phyloP scores from a whole-genome alignment of 2,329 filamentous ascomycete species.

The Colletotrichum tofieldiae region DNA sequence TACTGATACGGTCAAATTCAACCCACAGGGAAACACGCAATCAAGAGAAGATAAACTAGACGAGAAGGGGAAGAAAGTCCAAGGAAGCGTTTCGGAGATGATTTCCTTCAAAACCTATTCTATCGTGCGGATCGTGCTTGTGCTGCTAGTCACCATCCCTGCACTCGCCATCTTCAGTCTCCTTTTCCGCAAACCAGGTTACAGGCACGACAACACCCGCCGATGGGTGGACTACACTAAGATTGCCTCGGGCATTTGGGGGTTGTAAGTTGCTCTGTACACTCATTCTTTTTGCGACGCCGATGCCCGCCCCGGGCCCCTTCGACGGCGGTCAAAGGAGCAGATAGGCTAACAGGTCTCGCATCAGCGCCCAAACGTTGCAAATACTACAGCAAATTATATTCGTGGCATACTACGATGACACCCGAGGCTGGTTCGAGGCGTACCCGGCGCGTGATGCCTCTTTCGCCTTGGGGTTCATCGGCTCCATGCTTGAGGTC shows the following conservation, averaged over 20 bases:
- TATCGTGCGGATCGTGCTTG: not conserved
- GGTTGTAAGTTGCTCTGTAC: not conserved
- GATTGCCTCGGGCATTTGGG: slow-evolving; percentile 2
- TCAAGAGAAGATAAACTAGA: not conserved
- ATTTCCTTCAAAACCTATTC: no score
- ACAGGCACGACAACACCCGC: slow-evolving; percentile 19
- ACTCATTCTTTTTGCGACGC: no score
- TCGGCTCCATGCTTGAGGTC: not conserved
- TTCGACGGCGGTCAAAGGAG: no score
- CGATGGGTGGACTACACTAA: slow-evolving; percentile 26
- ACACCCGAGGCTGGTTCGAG: not conserved
- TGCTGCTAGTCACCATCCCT: not conserved
- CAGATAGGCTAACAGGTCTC: not conserved
- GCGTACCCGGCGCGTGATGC: not conserved
- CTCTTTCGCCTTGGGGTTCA: not conserved
- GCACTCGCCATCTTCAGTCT: slow-evolving; percentile 1
- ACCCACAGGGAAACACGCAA: not conserved
- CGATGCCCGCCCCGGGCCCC: no score
- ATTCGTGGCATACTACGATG: not conserved
- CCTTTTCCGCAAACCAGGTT: slow-evolving; percentile 15
- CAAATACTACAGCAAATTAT: not conserved
- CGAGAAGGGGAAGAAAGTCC: not conserved
- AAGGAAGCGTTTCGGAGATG: not conserved
- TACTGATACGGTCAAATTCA: not conserved
- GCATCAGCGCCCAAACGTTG: not conserved